Base-by-base conservation (phyloP, 208 protist genomes). In the Willaertia magna region DNA sequence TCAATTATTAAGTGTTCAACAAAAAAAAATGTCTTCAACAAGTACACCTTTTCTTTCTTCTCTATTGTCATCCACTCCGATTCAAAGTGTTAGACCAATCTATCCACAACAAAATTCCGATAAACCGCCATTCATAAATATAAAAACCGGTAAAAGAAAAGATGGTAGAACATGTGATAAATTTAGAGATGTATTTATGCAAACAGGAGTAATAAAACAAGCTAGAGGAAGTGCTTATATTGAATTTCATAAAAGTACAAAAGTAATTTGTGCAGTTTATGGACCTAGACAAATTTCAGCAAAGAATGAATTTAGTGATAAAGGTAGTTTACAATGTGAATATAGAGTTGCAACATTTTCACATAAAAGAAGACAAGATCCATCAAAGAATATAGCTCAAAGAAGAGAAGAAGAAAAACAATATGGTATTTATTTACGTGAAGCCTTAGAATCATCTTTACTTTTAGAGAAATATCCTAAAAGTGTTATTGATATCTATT, bases 221-320 rank as follows among this genome's bases (percentile, higher is more conserved):
- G 87, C 89, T 11, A n/a, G 49, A 76, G 89, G 89, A 42, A 79
- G 42, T 44, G 85, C 86, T 4, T 90, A 90, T 85, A 42, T 90
- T 11, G 89, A 90, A 85, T 51, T 44, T n/a, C 47, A 79, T 20
- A 26, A 67, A n/a, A 26, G 55, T 34, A 88, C 87, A n/a, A 90
- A 90, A 84, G 30, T 90, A 2, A 52, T 90, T 26, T 90, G 89
- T 78, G n/a, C 81, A 34, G 89, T 90, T 14, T 85, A 88, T 82
- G 89, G 89, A n/a, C 89, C 89, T n/a, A 43, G 79, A 46, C 84
- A 89, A 78, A 18, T 75, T 40, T 39, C 18, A 49, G 74, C 7
- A 47, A 44, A 44, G 14, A 39, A 59, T 4, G 43, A 90, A 52
- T 85, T 88, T 48, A 81, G 43, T 51, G 89, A 90, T 44, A 61